These are phyloP conservation scores for Amoebophrya sp. DNA, from an alignment of 169 alveolate genomes.

Conservation along the genomic window DNA sequence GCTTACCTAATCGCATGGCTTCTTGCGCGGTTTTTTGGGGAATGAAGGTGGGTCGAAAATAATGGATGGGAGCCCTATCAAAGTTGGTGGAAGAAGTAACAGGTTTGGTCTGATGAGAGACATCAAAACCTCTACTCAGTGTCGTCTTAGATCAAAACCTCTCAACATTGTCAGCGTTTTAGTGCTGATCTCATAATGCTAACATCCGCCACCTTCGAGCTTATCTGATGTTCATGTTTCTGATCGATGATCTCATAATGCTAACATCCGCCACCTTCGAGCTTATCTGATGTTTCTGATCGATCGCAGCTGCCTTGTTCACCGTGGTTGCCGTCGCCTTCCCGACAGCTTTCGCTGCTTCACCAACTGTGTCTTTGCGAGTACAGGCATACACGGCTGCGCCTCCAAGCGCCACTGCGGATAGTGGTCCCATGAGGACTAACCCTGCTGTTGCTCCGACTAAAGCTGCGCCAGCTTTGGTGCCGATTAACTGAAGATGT, in stretches of 20 bases:
- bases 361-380: not conserved
- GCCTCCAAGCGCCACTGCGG: not conserved
- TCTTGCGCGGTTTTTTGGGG: not conserved
- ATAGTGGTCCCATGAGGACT: not conserved
- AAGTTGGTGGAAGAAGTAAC: too few species aligned
- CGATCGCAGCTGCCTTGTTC: not conserved
- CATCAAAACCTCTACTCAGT: too few species aligned
- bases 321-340: not conserved
- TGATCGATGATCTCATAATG: too few species aligned
- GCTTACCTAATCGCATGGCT: not conserved
- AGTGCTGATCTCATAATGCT: too few species aligned
- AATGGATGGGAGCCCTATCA: too few species aligned
- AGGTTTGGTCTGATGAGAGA: too few species aligned
- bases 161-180: too few species aligned
- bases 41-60: too few species aligned
- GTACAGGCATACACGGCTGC: slow-evolving; percentile 4
- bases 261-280: not conserved
- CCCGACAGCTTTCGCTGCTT: not conserved
- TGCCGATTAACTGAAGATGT: not conserved
- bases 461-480: not conserved
- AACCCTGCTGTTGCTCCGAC: not conserved
- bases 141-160: too few species aligned
- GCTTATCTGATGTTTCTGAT: not conserved
- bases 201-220: not conserved
- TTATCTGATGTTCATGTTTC: not conserved